Base-by-base conservation (phyloP, 2,329 filamentous ascomycete genomes). In the Pseudogymnoascus sp. region DNA sequence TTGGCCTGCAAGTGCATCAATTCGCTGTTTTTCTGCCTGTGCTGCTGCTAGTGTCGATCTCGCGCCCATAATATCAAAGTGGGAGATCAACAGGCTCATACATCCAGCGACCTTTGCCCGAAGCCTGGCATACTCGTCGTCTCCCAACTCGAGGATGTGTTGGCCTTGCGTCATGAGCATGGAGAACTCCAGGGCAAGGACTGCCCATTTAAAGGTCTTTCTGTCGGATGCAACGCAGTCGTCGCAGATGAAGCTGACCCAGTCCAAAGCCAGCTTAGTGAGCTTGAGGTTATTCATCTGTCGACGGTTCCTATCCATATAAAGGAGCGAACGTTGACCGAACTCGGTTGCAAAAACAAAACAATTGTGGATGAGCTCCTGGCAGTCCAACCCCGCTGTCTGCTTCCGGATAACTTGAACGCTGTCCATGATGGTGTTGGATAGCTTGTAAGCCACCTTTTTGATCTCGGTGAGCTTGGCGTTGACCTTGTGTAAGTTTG, bases 331-430 rank as follows among this genome's bases (percentile, higher is more conserved):
- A 67, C 95, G 88, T 74, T 97, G 93, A 49, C 95, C 95, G 68
- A 99, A 99, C 74, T 99, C 95, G 0, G 95, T 97, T n/a, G 95
- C 95, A 71, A 97, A 99, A 41, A 96, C 90, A 74, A 97, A 99
- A 76, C 93, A 99, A 4, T 92, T 96, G 75, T 99, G 95, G 66
- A 99, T 95, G 31, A 99, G 84, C 71, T 99, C 95, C 70, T 96
- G 92, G 73, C 93, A 96, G 67, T 95, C 89, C 67, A 93, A 84
- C 7, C 88, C 90, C 63, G 84, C 82, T 1, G 92, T 92, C 75
- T 99, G 93, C 68, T 87, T 87, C 66, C 92, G 85, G 67, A 99
- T 95, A 66, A 91, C 91, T 73, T 96, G 91, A 49, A 99, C 95
- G 72, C 92, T 97, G 75, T 97, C 93, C 91, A 99, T 97, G 76